Conservation (phyloP, 2,329 filamentous ascomycete genomes). For the Diaporthe vexans region DNA sequence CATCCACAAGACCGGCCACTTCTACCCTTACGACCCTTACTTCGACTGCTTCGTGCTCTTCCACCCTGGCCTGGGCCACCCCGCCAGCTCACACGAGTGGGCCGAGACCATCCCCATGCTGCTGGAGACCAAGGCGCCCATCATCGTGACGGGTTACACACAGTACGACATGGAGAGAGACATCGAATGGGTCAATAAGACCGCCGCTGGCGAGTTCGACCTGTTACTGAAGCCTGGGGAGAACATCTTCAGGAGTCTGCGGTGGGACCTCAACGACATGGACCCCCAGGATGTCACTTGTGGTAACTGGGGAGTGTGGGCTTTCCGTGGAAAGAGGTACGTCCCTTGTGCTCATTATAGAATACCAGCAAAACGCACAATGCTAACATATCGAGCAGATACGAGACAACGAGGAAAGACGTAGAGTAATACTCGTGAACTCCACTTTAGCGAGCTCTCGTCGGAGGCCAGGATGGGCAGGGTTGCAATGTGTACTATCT, state of each 20-base stretch:
- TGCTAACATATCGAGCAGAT: slow-evolving; percentile 59
- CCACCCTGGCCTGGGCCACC: slow-evolving; percentile 95
- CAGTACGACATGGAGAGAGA: slow-evolving; percentile 95
- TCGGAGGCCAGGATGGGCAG: background rate
- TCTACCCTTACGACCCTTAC: slow-evolving; percentile 96
- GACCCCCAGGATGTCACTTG: slow-evolving; percentile 95
- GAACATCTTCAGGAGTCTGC: slow-evolving; percentile 91
- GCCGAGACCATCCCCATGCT: slow-evolving; percentile 89
- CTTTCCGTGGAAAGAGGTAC: slow-evolving; percentile 96
- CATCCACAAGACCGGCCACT: slow-evolving; percentile 89
- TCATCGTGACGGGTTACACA: slow-evolving; percentile 96
- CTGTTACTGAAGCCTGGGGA: slow-evolving; percentile 92
- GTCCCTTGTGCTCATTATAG: slow-evolving; percentile 47
- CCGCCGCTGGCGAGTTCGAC: slow-evolving; percentile 91
- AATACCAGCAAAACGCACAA: background rate
- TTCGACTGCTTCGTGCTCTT: slow-evolving; percentile 98
- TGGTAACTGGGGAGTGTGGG: slow-evolving; percentile 98
- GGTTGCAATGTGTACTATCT: background rate
- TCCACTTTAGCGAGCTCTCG: background rate
- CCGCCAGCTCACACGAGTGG: slow-evolving; percentile 95
- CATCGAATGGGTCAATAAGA: slow-evolving; percentile 89
- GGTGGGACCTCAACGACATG: slow-evolving; percentile 97
- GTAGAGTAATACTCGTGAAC: slow-evolving; percentile 35
- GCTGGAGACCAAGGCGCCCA: slow-evolving; percentile 94
- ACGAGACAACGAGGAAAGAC: slow-evolving; percentile 74